Evolutionary conservation across 2,329 filamentous ascomycete genomes (phyloP).

Genomic region (Cadophora luteo-olivacea): DNA sequence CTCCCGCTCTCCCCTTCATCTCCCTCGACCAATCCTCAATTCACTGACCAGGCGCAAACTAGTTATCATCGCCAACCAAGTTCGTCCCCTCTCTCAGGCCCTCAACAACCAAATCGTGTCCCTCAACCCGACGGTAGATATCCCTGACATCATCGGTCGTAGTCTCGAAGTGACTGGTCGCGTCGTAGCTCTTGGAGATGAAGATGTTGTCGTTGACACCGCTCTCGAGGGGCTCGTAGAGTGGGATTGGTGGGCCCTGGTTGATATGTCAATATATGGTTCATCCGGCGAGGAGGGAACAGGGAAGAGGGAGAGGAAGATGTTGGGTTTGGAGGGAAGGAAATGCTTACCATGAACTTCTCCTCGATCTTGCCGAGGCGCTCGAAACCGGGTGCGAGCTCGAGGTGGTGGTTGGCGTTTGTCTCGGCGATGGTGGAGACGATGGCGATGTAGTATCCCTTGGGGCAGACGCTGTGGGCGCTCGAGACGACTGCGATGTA

Average conservation of each 20-base stretch:
- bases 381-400: constrained; percentile 91
- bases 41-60: background rate
- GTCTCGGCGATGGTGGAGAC: constrained; percentile 97
- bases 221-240: constrained; percentile 88
- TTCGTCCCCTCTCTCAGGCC: constrained; percentile 72
- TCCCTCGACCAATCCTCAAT: background rate
- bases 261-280: constrained; percentile 24
- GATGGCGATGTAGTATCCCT: constrained; percentile 98
- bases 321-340: background rate
- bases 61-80: constrained; percentile 68
- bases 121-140: constrained; percentile 81
- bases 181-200: constrained; percentile 98
- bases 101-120: constrained; percentile 70
- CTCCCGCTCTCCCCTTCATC: background rate
- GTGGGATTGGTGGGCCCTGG: constrained; percentile 81
- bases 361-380: constrained; percentile 93
- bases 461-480: constrained; percentile 97
- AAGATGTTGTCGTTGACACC: constrained; percentile 90
- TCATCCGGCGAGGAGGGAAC: background rate
- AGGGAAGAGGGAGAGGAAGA: background rate
- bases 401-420: constrained; percentile 90
- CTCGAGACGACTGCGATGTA: constrained; percentile 96
- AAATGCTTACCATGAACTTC: constrained; percentile 80
- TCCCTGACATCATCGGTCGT: constrained; percentile 89
- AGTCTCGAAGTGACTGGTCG: constrained; percentile 97